Conservation (phyloP, 129 eudicot genomes). For the Flaveria robusta region DNA sequence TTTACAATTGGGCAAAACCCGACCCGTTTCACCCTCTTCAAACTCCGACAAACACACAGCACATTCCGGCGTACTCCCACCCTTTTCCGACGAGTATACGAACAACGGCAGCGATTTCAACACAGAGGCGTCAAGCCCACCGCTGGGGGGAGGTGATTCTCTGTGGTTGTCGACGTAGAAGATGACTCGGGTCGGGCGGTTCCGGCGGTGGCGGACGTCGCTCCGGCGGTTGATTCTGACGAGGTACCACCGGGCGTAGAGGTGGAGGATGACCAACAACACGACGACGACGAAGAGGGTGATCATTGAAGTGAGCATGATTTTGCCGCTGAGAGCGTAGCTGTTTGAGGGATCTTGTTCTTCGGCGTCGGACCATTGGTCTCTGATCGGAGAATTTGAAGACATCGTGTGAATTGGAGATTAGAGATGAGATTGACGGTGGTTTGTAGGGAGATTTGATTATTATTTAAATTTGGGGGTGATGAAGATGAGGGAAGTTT, state of each 20-base stretch:
- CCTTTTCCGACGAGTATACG: conserved; percentile 35
- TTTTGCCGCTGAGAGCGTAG: conserved; percentile 76
- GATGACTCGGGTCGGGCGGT: conserved; percentile 49
- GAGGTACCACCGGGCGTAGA: conserved; percentile 81
- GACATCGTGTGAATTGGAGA: neutral
- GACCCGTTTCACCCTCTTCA: conserved; percentile 60
- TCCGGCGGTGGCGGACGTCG: conserved; percentile 43
- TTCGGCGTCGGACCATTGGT: neutral
- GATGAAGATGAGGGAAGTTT: conserved; percentile 24
- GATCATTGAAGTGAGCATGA: conserved; percentile 76
- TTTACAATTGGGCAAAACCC: conserved; percentile 73
- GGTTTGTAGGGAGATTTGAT: too few relatives aligned
- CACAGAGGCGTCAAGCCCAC: conserved; percentile 50
- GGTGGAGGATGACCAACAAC: conserved; percentile 57
- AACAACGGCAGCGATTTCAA: conserved; percentile 60
- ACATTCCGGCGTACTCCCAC: conserved; percentile 45
- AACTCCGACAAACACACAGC: conserved; percentile 96
- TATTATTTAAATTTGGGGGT: neutral
- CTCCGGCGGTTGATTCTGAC: conserved; percentile 49
- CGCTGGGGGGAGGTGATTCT: neutral
- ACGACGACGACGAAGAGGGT: conserved; percentile 63
- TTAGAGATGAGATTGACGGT: neutral
- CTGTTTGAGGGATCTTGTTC: conserved; percentile 20
- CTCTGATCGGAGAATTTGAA: neutral
- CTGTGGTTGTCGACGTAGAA: conserved; percentile 45